Evolutionary conservation across 257 asterid species (phyloP), one percentile per base, ranked within the genome.

Genomic region (Fraxinus excelsior): DNA sequence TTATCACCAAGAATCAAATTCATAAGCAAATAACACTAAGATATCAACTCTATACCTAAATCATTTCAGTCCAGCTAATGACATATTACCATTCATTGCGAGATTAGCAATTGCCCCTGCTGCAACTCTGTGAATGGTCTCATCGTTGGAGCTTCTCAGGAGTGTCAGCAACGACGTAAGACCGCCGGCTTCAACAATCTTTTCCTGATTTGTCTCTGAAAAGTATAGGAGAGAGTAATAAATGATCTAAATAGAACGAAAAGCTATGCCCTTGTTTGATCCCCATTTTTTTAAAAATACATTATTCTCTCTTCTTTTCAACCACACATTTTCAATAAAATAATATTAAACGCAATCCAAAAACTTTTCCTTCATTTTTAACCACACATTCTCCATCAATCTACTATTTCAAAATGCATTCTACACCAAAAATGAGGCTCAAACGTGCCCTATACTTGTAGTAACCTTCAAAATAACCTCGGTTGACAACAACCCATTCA

Each of bases 101-200:
- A 93, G 98, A 84, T 93, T 93, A 75, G 98, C 98, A 60, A 93
- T 83, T 85, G 98, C 98, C 68, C 97, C 98, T 73, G 98, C 97
- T 21, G 97, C 98, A 81, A 91, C 96, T 81, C 96, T 84, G 80
- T 87, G 96, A 77, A 93, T 84, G 64, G 87, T 87, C 87, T 93
- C 98, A 64, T 91, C 93, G 26, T 82, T 83, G 70, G 93, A 91
- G 84, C 80, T 84, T 80, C 85, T 86, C 51, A 93, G 90, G 79
- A 93, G 89, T 73, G 82, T 85, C 80, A 93, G 90, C 85, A 93
- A 85, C 62, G 94, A 91, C 51, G 90, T 83, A 69, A 91, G 96
- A 42, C 98, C 97, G 70, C 98, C 98, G 78, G 94, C 96, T 78
- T 88, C 86, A 37, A 93, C 98, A 83, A 93, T 93, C 78, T 80